Conservation (phyloP, 2,329 filamentous ascomycete species). For the Rhynchosporium graminicola region DNA sequence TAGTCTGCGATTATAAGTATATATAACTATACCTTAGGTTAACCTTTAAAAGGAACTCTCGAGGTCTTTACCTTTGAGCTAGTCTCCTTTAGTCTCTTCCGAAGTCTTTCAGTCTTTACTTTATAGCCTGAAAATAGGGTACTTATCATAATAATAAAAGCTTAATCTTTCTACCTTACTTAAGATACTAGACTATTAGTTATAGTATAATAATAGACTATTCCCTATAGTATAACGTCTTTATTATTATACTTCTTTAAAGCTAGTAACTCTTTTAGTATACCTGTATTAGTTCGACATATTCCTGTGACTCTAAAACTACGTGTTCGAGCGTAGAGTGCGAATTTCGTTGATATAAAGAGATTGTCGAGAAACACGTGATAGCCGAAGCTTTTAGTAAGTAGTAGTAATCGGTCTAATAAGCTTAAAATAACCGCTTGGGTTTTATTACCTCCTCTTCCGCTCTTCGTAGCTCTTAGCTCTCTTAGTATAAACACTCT, state of each 20-base stretch:
- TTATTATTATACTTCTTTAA: constrained; percentile 12
- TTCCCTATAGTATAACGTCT: constrained; percentile 12
- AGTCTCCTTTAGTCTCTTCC: constrained; percentile 17
- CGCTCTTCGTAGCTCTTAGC: background rate
- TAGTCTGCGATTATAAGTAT: constrained; percentile 11
- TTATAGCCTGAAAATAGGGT: constrained; percentile 4
- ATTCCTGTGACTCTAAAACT: background rate
- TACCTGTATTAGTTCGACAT: background rate
- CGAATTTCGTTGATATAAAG: background rate
- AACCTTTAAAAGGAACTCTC: background rate
- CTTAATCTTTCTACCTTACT: constrained; percentile 5
- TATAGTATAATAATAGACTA: constrained; percentile 11
- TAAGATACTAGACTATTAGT: background rate
- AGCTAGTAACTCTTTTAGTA: background rate
- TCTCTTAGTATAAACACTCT: background rate
- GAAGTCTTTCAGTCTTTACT: background rate
- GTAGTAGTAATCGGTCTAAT: background rate
- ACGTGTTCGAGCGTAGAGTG: background rate
- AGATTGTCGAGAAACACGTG: background rate
- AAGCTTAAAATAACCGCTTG: background rate
- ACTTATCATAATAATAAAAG: constrained; percentile 1
- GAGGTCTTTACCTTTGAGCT: constrained; percentile 17
- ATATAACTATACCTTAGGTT: background rate
- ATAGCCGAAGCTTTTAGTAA: background rate
- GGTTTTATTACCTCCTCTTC: background rate